Evolutionary conservation across 1,284 basidiomycete genomes (phyloP).

Genomic region (Moniliophthora roreri): DNA sequence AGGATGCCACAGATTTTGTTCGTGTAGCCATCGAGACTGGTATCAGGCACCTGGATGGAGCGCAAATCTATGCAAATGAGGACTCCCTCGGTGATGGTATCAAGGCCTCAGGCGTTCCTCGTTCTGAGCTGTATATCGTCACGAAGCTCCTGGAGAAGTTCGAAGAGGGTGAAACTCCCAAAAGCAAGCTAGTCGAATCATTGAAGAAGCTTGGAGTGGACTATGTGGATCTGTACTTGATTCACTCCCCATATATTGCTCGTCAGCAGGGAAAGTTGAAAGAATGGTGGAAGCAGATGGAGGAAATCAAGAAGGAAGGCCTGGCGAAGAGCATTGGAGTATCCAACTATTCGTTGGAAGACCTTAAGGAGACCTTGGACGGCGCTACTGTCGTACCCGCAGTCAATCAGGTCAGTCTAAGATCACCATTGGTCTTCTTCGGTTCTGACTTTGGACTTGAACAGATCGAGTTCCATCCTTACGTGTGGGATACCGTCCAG

Average conservation of each 20-base stretch:
- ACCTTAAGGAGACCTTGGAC: slow-evolving; percentile 64
- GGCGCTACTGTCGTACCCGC: slow-evolving; percentile 62
- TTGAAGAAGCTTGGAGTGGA: slow-evolving; percentile 61
- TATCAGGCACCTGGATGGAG: slow-evolving; percentile 72
- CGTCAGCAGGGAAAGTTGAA: slow-evolving; percentile 44
- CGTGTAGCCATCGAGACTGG: slow-evolving; percentile 57
- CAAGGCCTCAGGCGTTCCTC: slow-evolving; percentile 49
- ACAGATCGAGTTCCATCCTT: slow-evolving; percentile 82
- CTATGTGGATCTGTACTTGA: slow-evolving; percentile 78
- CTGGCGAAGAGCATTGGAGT: slow-evolving; percentile 81
- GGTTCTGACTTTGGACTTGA: background rate
- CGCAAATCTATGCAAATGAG: slow-evolving; percentile 52
- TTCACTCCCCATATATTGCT: slow-evolving; percentile 60
- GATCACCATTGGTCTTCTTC: slow-evolving; percentile 12
- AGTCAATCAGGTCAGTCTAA: slow-evolving; percentile 70
- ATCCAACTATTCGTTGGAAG: slow-evolving; percentile 73
- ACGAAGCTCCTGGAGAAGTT: slow-evolving; percentile 54
- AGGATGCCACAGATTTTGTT: slow-evolving; percentile 52
- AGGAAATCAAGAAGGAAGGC: slow-evolving; percentile 65
- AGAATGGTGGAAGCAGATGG: slow-evolving; percentile 71
- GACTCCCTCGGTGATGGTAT: slow-evolving; percentile 35
- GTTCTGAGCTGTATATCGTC: slow-evolving; percentile 61
- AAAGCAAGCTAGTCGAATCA: slow-evolving; percentile 50
- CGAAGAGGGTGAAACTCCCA: slow-evolving; percentile 44
- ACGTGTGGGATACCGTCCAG: slow-evolving; percentile 60